Evolutionary conservation across 2,329 filamentous ascomycete genomes (phyloP), one percentile per base, ranked within the genome.

Genomic region (Colletotrichum costaricense): DNA sequence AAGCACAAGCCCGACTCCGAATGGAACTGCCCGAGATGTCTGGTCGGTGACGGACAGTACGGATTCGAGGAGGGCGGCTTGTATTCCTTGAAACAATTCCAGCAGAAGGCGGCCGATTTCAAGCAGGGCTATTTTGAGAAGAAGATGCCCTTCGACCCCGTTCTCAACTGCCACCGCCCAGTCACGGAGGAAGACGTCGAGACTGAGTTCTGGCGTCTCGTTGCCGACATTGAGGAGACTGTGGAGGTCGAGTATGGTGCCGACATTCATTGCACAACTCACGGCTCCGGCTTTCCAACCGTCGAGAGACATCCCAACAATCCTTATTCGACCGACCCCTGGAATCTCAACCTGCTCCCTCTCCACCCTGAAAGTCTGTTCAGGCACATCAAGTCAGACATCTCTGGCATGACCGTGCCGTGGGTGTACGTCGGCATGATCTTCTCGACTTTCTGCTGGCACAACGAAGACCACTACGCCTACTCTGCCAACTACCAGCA

Each of bases 341-440:
- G 97, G 97, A 99, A 99, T 78, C 87, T 99, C 68, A 99, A 97
- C 78, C 92, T 97, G 59, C 88, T 98, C 73, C 97, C 97, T 0
- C 91, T 98, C 65, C 93, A 98, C 76, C 91, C 93, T 1, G 96
- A 98, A 65, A 98, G 95, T 60, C 86, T 99, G 1, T 99, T 99
- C 86, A 91, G 96, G 62, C 94, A 99, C 78, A 98, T 99, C 86
- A 98, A 98, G 82, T 95, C 96, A 0, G 97, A 99, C 80, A 97
- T 99, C 66, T 98, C 97, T 2, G 97, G 97, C 49, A 99, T 99
- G 97, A 99, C 97, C 0, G 96, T 99, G 8, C 97, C 97, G 0
- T 99, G 97, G 97, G 91, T 99, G 4, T 99, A 99, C 80, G 97
- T 99, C 4, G 97, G 97, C 74, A 99, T 99, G 97, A 97, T 97